Conservation (phyloP, 345 rosid genomes). For the Mangifera indica region DNA sequence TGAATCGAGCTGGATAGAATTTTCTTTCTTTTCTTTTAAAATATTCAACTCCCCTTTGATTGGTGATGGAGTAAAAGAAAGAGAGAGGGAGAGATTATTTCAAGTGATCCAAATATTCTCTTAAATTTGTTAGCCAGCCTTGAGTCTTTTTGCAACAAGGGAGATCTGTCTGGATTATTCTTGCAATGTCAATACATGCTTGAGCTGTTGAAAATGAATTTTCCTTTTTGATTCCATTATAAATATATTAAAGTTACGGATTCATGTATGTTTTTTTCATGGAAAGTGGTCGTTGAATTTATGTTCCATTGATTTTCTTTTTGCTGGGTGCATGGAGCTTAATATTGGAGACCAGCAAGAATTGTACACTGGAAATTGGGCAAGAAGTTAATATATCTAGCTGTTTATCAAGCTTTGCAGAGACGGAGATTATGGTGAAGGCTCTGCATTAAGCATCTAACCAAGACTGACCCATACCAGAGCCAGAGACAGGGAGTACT, state of each 20-base stretch:
- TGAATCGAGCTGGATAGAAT: constrained; percentile 18
- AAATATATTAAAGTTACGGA: background rate
- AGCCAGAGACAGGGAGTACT: constrained; percentile 41
- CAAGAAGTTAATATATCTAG: constrained; percentile 43
- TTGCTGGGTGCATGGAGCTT: constrained; percentile 3
- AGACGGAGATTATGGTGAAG: constrained; percentile 52
- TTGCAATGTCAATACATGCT: background rate
- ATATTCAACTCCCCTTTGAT: background rate
- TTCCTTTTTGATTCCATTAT: background rate
- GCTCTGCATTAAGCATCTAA: constrained; percentile 67
- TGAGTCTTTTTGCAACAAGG: background rate
- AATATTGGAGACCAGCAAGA: background rate
- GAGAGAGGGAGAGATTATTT: background rate
- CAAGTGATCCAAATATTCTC: background rate
- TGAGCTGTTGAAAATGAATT: constrained; percentile 12
- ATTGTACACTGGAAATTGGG: background rate
- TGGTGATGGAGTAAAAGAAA: background rate
- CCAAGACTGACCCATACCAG: constrained; percentile 52
- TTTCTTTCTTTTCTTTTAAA: background rate
- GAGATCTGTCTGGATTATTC: too few relatives aligned
- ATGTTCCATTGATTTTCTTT: background rate
- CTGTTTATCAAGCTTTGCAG: constrained; percentile 63
- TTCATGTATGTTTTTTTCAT: background rate
- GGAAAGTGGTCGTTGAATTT: constrained; percentile 1
- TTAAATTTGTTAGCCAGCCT: background rate